Conservation (phyloP, 1,284 basidiomycete genomes). For the Moesziomyces sp. region DNA sequence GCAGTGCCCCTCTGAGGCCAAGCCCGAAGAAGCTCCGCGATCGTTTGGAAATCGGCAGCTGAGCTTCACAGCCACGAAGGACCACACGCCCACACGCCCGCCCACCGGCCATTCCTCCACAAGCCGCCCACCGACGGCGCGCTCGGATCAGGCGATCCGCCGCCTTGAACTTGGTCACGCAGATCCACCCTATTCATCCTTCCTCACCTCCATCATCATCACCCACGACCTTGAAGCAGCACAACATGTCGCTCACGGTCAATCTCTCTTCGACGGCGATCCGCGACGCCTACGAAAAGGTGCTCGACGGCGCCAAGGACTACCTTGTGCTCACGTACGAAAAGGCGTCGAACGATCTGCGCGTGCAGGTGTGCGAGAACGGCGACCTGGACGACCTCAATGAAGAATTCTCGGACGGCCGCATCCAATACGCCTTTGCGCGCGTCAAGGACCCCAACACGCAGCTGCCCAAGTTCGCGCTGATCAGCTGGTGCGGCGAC, state of each 20-base stretch:
- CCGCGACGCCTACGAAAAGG: conserved; percentile 66
- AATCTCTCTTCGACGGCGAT: conserved; percentile 79
- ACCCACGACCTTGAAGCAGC: not conserved
- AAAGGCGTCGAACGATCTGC: conserved; percentile 86
- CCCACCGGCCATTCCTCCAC: conserved; percentile 6
- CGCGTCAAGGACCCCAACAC: conserved; percentile 90
- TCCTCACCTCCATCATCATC: not conserved
- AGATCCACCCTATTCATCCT: not conserved
- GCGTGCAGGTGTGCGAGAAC: conserved; percentile 77
- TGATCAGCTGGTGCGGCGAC: conserved; percentile 82
- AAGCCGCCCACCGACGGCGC: not conserved
- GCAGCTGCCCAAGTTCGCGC: conserved; percentile 89
- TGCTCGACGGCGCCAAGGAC: conserved; percentile 74
- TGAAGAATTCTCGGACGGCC: conserved; percentile 93
- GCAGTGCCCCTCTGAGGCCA: too few species aligned
- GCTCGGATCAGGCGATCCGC: not conserved
- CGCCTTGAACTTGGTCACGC: too few species aligned
- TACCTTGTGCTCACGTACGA: conserved; percentile 90
- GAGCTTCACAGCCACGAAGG: conserved; percentile 31
- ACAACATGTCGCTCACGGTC: conserved; percentile 68
- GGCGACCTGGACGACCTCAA: conserved; percentile 85
- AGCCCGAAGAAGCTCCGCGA: too few species aligned
- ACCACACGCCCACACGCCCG: conserved; percentile 1
- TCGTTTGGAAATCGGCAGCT: not conserved
- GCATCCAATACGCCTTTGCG: conserved; percentile 93